phyloP scores from a whole-genome alignment of 768 basidiomycete genomes.

The Candolleomyces aberdarensis region DNA sequence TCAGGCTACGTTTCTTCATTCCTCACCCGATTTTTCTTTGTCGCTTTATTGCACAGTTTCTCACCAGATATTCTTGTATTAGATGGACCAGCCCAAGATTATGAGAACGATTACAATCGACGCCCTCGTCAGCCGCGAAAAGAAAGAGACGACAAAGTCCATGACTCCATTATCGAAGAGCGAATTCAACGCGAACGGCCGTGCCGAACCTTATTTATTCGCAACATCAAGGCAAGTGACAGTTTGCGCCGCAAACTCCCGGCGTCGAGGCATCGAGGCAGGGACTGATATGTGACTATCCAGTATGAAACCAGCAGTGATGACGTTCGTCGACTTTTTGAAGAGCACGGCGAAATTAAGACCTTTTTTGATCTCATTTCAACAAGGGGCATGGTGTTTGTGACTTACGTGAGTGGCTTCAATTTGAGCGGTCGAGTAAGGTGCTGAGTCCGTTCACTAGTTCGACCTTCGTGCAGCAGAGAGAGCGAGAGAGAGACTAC shows the following conservation, averaged over 20 bases:
- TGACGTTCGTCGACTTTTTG: conserved; percentile 81
- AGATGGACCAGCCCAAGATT: conserved; percentile 55
- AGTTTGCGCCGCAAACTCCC: background rate
- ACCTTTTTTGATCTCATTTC: conserved; percentile 95
- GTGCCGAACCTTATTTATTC: conserved; percentile 93
- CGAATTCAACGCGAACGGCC: conserved; percentile 92
- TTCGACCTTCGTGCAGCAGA: conserved; percentile 92
- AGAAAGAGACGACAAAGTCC: conserved; percentile 85
- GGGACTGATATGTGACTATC: conserved; percentile 2
- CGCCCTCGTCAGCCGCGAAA: conserved; percentile 55
- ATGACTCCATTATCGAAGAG: conserved; percentile 91
- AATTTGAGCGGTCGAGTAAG: conserved; percentile 12
- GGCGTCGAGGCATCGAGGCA: background rate
- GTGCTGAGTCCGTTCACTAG: conserved; percentile 38
- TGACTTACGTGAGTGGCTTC: conserved; percentile 83
- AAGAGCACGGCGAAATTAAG: conserved; percentile 93
- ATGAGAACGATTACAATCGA: conserved; percentile 49
- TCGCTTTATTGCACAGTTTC: conserved; percentile 37
- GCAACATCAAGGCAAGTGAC: conserved; percentile 92
- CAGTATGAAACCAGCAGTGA: conserved; percentile 90
- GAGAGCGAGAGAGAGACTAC: conserved; percentile 84
- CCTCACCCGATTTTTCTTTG: conserved; percentile 35
- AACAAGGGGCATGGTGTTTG: conserved; percentile 97
- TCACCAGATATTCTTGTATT: conserved; percentile 51
- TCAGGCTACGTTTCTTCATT: conserved; percentile 45